Conservation (phyloP, 164 flowering plant species). For the Magnolia sinica region DNA sequence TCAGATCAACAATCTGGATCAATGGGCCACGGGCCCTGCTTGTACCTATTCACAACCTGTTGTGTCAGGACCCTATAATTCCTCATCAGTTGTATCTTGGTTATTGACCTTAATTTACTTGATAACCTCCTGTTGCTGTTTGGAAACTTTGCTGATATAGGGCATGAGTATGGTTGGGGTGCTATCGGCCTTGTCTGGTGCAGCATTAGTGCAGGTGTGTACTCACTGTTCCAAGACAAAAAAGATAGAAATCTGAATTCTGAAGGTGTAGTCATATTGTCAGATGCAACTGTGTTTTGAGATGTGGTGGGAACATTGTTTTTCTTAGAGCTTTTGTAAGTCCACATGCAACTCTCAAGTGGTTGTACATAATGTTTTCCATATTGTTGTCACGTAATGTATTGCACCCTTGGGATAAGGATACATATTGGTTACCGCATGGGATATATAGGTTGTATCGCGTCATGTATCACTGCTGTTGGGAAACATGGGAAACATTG, state of each 20-base stretch:
- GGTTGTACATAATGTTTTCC: too few relatives aligned
- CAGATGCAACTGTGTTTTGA: neutral
- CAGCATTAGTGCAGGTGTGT: slow-evolving; percentile 82
- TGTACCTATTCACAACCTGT: neutral
- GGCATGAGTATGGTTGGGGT: slow-evolving; percentile 70
- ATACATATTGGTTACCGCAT: too few relatives aligned
- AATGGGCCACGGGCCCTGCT: neutral
- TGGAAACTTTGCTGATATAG: slow-evolving; percentile 30
- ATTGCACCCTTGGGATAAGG: too few relatives aligned
- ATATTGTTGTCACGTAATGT: too few relatives aligned
- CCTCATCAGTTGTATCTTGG: neutral
- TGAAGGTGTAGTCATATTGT: neutral
- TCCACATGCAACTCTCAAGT: too few relatives aligned
- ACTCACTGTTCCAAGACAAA: neutral
- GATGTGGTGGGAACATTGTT: too few relatives aligned
- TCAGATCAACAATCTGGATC: neutral
- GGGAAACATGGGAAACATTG: too few relatives aligned
- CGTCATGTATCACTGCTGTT: too few relatives aligned
- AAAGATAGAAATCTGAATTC: neutral
- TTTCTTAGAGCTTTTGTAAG: too few relatives aligned
- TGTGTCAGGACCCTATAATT: neutral
- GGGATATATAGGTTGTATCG: too few relatives aligned
- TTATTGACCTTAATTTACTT: neutral
- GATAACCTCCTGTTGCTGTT: neutral
- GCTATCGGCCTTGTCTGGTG: slow-evolving; percentile 68